Evolutionary conservation across 1,284 basidiomycete species (phyloP).

Genomic region (Ceraceosorus bombacis): DNA sequence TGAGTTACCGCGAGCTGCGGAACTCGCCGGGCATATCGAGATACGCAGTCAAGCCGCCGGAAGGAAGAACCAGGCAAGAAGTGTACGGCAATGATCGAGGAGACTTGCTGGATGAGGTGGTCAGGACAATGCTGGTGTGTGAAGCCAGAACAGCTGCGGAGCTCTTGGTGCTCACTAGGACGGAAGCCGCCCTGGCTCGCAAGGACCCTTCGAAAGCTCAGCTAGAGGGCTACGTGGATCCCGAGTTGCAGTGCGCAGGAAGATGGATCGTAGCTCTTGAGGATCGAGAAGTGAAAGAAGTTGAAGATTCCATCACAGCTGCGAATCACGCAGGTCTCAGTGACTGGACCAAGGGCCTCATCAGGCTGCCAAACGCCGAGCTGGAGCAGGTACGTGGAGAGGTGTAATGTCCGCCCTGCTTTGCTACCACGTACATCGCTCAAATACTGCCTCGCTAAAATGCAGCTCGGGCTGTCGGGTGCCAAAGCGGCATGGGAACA

Average conservation of each 20-base stretch:
- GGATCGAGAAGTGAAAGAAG: conserved; percentile 19
- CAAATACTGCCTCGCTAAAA: too few species aligned
- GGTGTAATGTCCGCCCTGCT: too few species aligned
- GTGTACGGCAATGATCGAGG: conserved; percentile 9
- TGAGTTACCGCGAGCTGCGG: conserved; percentile 24
- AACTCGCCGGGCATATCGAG: conserved; percentile 16
- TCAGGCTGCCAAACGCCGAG: conserved; percentile 18
- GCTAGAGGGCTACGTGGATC: too few species aligned
- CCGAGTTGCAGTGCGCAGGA: too few species aligned
- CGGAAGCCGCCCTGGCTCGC: conserved; percentile 2
- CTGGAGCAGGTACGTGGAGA: conserved; percentile 8
- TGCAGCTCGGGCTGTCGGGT: too few species aligned
- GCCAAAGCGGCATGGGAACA: conserved; percentile 22
- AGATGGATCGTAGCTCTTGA: conserved; percentile 33
- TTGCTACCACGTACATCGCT: too few species aligned
- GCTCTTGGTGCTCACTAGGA: conserved; percentile 16
- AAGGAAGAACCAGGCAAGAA: not conserved
- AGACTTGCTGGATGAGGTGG: conserved; percentile 7
- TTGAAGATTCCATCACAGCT: conserved; percentile 16
- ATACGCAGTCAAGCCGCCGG: not conserved
- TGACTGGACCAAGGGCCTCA: conserved; percentile 13
- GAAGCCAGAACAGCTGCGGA: conserved; percentile 16
- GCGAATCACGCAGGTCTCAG: conserved; percentile 14
- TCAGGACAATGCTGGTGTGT: conserved; percentile 22
- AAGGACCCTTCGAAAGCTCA: too few species aligned